Evolutionary conservation across 2,329 filamentous ascomycete genomes (phyloP).

Genomic region (Phaeoacremonium minimum): DNA sequence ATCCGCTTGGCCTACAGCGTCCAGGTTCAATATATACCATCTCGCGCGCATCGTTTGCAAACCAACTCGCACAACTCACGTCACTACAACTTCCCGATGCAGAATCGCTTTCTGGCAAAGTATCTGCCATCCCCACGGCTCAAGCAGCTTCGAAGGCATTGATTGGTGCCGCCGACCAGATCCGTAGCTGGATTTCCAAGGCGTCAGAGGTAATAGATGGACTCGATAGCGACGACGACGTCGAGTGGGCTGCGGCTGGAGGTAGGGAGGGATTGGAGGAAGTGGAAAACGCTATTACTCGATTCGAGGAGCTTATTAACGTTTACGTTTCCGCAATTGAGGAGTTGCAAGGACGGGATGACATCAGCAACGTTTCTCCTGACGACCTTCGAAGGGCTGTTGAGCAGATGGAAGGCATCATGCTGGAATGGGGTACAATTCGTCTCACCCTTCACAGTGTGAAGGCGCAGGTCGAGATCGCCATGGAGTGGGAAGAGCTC

Average conservation of each 20-base stretch:
- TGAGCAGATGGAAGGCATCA: constrained; percentile 82
- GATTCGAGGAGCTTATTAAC: constrained; percentile 85
- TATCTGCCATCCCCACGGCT: constrained; percentile 80
- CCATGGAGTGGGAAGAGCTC: constrained; percentile 98
- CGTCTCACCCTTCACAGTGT: constrained; percentile 72
- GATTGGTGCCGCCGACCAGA: constrained; percentile 85
- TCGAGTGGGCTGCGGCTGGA: constrained; percentile 91
- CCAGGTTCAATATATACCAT: constrained; percentile 91
- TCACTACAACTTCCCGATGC: constrained; percentile 86
- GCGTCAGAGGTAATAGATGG: constrained; percentile 84
- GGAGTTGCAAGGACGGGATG: constrained; percentile 72
- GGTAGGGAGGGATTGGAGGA: constrained; percentile 76
- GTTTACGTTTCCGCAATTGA: constrained; percentile 95
- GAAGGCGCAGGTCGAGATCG: constrained; percentile 88
- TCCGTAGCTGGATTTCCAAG: constrained; percentile 89
- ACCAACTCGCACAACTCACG: constrained; percentile 87
- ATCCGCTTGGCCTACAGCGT: constrained; percentile 60
- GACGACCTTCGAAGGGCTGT: constrained; percentile 73
- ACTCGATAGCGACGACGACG: constrained; percentile 91
- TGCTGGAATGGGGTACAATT: constrained; percentile 81
- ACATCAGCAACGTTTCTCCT: constrained; percentile 67
- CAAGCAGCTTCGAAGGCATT: constrained; percentile 79
- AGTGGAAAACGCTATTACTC: constrained; percentile 68
- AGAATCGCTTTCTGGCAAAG: constrained; percentile 74
- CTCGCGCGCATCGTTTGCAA: constrained; percentile 86